Evolutionary conservation across 176 grass and related monocot genomes (phyloP).

Genomic region (Avena atlantica): DNA sequence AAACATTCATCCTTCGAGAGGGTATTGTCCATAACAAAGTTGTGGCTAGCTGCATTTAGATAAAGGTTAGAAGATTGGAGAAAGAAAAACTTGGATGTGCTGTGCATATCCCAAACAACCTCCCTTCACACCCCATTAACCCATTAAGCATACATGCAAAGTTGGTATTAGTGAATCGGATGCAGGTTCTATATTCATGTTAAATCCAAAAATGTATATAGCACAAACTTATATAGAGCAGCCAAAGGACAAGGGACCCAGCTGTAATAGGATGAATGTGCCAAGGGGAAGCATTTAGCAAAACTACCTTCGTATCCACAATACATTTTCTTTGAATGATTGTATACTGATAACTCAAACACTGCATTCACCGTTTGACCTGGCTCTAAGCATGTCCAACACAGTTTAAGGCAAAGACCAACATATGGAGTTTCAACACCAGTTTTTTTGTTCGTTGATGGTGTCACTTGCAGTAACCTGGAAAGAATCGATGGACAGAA

Average conservation of each 20-base stretch:
- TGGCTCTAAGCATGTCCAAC: background rate
- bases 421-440: conserved; percentile 25
- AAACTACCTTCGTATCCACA: conserved; percentile 16
- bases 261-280: background rate
- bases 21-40: background rate
- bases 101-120: background rate
- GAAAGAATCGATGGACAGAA: conserved; percentile 2
- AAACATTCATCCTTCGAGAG: background rate
- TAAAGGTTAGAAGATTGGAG: background rate
- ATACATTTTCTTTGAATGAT: conserved; percentile 32
- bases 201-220: background rate
- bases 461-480: conserved; percentile 28
- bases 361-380: background rate
- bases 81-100: conserved; percentile 13
- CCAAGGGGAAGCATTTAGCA: background rate
- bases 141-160: background rate
- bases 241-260: background rate
- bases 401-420: conserved; percentile 3
- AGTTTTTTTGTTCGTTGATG: background rate
- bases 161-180: background rate
- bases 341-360: conserved; percentile 45
- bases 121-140: background rate
- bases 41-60: conserved; percentile 7
- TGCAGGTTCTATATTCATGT: background rate
- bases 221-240: background rate